Evolutionary conservation across 495 filamentous ascomycete species (phyloP), one percentile per base, ranked within the genome.

Genomic region (Lichenothelia convexa): DNA sequence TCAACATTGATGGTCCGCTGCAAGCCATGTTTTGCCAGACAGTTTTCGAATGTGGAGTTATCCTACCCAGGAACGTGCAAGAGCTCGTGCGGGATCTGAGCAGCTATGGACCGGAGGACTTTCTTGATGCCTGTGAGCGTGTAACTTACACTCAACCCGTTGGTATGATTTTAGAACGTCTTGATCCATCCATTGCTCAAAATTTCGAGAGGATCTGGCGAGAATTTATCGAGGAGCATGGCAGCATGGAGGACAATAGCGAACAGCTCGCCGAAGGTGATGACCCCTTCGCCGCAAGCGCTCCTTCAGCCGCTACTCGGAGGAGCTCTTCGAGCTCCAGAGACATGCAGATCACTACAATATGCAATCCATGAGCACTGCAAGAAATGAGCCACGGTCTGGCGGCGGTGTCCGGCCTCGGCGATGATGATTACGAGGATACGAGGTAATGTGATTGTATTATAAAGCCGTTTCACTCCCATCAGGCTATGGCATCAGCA

Each of bases 1-100:
- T 51, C 40, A 41, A 45, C 4, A 39, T 60, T 8, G 49, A 51
- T n/a, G 51, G 53, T 2, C 45, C 49, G 13, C 39, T 60, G 18
- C 51, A 54, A 32, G 48, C 53, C 24, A 50, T 58, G 48, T 51
- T 60, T 19, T 36, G 33, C 39, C 39, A 41, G 21, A 41, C 32
- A 22, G 32, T 41, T n/a, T n/a, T n/a, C 19, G 39, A 41, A 7
- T 21, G 29, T n/a, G 18, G 23, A 18, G 8, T 41, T 15, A 11
- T 15, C 15, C 15, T 36, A 20, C 39, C 39, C 32, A 21, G 26
- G 5, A 34, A 41, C 19, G 11, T 36, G 18, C 11, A 35, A 12
- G 30, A 41, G 32, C 19, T 41, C 12, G 29, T 35, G 39, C 16
- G 20, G 5, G 39, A 33, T 9, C 39, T 19, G 12, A 41, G 19